Conservation (phyloP, 805 yeast genomes). For the Kuraishia hungarica region DNA sequence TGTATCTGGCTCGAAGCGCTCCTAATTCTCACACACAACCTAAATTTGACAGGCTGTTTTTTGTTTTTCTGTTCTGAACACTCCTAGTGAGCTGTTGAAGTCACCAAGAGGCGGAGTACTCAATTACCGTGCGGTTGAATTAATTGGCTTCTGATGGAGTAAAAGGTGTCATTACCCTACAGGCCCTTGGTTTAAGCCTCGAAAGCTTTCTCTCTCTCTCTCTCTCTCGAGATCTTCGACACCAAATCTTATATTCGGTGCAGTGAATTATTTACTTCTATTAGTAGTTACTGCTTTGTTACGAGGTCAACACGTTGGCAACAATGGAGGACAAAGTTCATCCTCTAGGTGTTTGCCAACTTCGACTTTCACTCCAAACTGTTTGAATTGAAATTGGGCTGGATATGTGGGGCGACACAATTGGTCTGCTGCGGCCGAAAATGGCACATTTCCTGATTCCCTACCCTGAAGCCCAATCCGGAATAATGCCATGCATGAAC, state of each 20-base stretch:
- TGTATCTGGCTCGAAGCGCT: too few relatives aligned
- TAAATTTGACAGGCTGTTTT: not conserved
- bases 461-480: not conserved
- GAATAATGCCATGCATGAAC: not conserved
- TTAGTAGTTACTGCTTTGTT: not conserved
- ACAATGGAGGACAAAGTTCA: not conserved
- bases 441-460: not conserved
- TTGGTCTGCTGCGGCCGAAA: not conserved
- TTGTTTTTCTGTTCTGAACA: not conserved
- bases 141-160: not conserved
- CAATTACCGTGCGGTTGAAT: too few relatives aligned
- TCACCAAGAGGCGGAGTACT: too few relatives aligned
- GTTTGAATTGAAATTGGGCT: not conserved
- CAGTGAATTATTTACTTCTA: not conserved
- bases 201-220: too few relatives aligned
- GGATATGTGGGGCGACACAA: not conserved
- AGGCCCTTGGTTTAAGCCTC: not conserved
- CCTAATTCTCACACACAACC: too few relatives aligned
- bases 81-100: too few relatives aligned
- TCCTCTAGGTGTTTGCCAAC: not conserved
- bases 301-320: not conserved
- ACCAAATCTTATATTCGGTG: not conserved
- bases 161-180: not conserved
- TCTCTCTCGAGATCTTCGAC: not conserved
- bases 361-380: not conserved